Base-by-base conservation (phyloP, 2,329 filamentous ascomycete genomes). In the Curvularia lunata region DNA sequence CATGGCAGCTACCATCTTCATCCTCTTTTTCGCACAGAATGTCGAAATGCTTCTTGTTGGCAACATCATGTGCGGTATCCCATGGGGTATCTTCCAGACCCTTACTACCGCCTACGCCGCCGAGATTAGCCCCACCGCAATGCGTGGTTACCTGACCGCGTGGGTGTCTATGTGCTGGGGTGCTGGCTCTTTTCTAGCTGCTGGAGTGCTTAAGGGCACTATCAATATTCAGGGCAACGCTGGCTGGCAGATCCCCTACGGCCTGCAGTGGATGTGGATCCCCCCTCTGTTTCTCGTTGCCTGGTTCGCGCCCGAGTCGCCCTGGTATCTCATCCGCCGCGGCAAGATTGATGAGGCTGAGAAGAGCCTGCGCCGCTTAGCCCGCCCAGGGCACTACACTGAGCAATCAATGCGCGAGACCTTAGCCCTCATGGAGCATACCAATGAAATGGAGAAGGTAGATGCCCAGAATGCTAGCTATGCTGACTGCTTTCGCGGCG, bases 341-440 rank as follows among this genome's bases (percentile, higher is more conserved):
- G 85, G 85, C 40, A 83, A 81, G 42, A 75, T 84, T 43, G 83
- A 86, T 3, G 85, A 89, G 25, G 49, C 55, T 47, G 88, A 88
- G 37, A 89, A 89, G 78, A 77, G 52, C 10, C 52, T 64, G 27
- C 30, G 25, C 79, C 43, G 80, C 86, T 80, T 91, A 23, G 77
- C 87, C 50, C 85, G 87, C 7, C 78, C 90, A 12, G 79, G 84
- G 59, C 78, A 80, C 48, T 86, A 90, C 61, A 86, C 85, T 1
- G 83, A 87, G 37, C 42, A 52, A 18, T 55, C 45, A n/a, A 56
- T 51, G 48, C 48, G 48, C 7, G 50, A 59, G 34, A 93, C 89
- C 0, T 82, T 95, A 56, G 87, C 89, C 66, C 92, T 95, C 89
- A 95, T 96, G 88, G 85, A 91, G 1, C 90, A 93, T 71, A 95